phyloP scores from a whole-genome alignment of 352 stramenopile genomes.

The Phytopythium mirpurense region DNA sequence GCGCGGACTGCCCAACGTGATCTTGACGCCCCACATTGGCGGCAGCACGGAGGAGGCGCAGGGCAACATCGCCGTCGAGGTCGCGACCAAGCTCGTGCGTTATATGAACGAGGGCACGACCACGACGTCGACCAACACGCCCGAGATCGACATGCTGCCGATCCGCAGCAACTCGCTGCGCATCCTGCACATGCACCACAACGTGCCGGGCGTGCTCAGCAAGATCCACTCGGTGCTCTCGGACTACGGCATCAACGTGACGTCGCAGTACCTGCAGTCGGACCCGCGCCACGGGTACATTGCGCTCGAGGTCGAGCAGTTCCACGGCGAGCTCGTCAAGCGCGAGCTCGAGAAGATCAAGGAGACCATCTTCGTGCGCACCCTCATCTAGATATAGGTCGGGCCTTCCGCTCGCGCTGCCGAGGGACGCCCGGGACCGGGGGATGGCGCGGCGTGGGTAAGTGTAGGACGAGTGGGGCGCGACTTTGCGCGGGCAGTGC shows the following conservation, averaged over 20 bases:
- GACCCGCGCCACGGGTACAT: constrained; percentile 82
- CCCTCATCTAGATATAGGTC: constrained; percentile 43
- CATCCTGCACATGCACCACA: constrained; percentile 85
- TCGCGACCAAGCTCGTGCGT: constrained; percentile 73
- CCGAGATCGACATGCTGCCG: constrained; percentile 74
- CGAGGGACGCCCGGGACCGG: too few relatives aligned
- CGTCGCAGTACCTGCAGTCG: constrained; percentile 80
- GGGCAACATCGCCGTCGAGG: constrained; percentile 86
- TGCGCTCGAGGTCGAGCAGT: constrained; percentile 73
- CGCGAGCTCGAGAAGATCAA: constrained; percentile 82
- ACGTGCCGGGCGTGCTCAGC: constrained; percentile 77
- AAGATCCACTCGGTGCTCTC: constrained; percentile 84
- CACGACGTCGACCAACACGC: constrained; percentile 74
- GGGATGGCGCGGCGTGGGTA: too few relatives aligned
- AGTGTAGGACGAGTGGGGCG: neutral
- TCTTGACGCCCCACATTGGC: constrained; percentile 94
- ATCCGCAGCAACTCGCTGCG: constrained; percentile 75
- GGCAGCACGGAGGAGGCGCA: constrained; percentile 95
- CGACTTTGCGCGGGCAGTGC: neutral
- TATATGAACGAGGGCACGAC: constrained; percentile 83
- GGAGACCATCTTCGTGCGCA: constrained; percentile 81
- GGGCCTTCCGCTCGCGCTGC: too few relatives aligned
- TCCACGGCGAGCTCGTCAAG: constrained; percentile 76
- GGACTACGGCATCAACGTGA: constrained; percentile 84
- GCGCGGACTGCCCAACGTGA: constrained; percentile 90